phyloP scores from a whole-genome alignment of 352 stramenopile genomes.

The Achlya hypogyna region DNA sequence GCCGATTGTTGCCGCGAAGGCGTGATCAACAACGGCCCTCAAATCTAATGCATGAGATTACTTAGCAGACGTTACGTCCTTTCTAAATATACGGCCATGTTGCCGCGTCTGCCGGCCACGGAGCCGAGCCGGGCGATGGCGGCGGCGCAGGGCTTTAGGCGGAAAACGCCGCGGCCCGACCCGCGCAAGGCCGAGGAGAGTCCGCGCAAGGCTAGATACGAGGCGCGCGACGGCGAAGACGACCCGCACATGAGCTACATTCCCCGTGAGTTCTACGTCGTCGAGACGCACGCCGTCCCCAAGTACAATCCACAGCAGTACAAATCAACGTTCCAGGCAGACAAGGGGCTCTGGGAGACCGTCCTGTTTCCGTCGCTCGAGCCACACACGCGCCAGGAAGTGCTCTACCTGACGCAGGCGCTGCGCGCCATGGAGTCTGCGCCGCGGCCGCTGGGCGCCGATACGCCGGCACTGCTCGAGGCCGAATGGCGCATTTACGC shows the following conservation, averaged over 20 bases:
- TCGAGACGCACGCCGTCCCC: constrained; percentile 61
- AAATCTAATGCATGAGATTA: too few relatives aligned
- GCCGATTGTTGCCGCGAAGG: too few relatives aligned
- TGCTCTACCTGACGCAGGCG: constrained; percentile 49
- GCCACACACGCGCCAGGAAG: constrained; percentile 57
- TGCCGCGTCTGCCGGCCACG: not conserved
- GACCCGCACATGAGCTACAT: constrained; percentile 26
- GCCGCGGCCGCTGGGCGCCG: not conserved
- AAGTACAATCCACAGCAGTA: constrained; percentile 37
- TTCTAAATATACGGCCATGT: not conserved
- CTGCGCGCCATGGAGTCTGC: constrained; percentile 39
- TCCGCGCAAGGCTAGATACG: not conserved
- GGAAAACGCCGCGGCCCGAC: not conserved
- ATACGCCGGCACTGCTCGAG: constrained; percentile 36
- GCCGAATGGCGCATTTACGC: constrained; percentile 58
- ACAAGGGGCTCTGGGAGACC: constrained; percentile 43
- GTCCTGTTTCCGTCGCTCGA: constrained; percentile 60
- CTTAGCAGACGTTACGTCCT: not conserved
- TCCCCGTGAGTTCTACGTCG: constrained; percentile 66
- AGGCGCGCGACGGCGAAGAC: not conserved
- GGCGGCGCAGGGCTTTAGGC: not conserved
- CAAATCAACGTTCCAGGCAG: constrained; percentile 36
- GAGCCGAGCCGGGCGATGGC: not conserved
- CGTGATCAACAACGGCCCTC: too few relatives aligned
- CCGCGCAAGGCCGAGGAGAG: not conserved